Conservation (phyloP, 1,139 yeast species). For the Zygoascus sp. region DNA sequence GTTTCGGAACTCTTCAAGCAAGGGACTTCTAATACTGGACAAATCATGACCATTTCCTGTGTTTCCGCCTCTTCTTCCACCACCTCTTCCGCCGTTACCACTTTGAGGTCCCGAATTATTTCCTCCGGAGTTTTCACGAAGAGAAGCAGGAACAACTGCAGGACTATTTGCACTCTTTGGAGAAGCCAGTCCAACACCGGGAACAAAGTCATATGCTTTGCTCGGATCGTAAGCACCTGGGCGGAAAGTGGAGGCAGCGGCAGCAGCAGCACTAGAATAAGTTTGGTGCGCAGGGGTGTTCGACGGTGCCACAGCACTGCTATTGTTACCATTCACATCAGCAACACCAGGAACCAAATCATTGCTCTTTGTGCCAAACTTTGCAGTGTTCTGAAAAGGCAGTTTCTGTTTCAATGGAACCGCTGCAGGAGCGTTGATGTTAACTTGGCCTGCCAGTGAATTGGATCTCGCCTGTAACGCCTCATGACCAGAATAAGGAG, state of each 20-base stretch:
- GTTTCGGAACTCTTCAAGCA: slow-evolving; percentile 80
- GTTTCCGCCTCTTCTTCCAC: slow-evolving; percentile 5
- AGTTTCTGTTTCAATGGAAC: background rate
- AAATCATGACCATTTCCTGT: slow-evolving; percentile 3
- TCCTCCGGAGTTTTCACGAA: background rate
- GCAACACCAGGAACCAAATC: background rate
- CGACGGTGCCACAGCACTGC: background rate
- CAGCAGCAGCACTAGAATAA: background rate
- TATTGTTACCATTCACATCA: background rate
- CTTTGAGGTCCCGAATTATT: background rate
- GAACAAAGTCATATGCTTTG: slow-evolving; percentile 7
- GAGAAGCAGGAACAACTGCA: background rate
- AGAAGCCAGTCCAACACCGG: background rate
- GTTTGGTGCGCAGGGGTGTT: background rate
- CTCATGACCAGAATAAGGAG: background rate
- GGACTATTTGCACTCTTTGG: slow-evolving; percentile 1
- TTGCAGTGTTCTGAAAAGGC: slow-evolving; percentile 4
- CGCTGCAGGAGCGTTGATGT: background rate
- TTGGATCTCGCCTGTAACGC: background rate
- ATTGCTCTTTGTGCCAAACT: slow-evolving; percentile 3
- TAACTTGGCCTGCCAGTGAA: background rate
- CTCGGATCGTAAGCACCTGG: slow-evolving; percentile 5
- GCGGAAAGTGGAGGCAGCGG: background rate
- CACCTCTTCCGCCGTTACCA: slow-evolving; percentile 8
- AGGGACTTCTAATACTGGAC: slow-evolving; percentile 39